Conservation (phyloP, 106 monocot species). For the Agapanthus africanus region DNA sequence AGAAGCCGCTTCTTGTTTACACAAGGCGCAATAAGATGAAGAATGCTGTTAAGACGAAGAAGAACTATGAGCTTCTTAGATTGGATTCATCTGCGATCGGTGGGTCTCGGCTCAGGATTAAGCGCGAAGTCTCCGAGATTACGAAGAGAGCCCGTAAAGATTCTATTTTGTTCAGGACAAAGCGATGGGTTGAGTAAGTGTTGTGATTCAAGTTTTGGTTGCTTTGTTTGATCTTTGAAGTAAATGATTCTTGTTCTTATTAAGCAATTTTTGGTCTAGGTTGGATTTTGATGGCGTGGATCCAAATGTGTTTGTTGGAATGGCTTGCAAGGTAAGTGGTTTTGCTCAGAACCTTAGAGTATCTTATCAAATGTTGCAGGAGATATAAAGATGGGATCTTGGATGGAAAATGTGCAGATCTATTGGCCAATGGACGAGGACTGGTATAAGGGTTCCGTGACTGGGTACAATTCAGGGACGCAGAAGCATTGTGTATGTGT, state of each 20-base stretch:
- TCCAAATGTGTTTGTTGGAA: conserved; percentile 65
- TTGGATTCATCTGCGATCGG: conserved; percentile 16
- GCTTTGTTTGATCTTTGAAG: neutral
- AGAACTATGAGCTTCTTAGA: conserved; percentile 36
- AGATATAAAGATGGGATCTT: neutral
- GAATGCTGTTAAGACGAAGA: conserved; percentile 1
- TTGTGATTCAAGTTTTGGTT: conserved; percentile 1
- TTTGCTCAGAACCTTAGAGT: neutral
- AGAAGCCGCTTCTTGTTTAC: conserved; percentile 40
- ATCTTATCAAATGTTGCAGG: neutral
- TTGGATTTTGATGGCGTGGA: conserved; percentile 66
- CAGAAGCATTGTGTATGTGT: conserved; percentile 51
- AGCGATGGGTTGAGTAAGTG: conserved; percentile 88
- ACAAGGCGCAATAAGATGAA: conserved; percentile 32
- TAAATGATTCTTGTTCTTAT: neutral
- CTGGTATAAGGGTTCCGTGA: conserved; percentile 77
- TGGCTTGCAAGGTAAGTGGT: conserved; percentile 74
- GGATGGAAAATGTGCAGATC: conserved; percentile 43
- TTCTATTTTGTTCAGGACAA: conserved; percentile 22
- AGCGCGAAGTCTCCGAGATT: conserved; percentile 5
- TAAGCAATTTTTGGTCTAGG: conserved; percentile 25
- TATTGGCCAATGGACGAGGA: conserved; percentile 93
- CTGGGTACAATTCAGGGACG: conserved; percentile 36
- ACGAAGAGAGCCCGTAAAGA: conserved; percentile 22
- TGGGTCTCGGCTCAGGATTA: conserved; percentile 24